Conservation (phyloP, 495 filamentous ascomycete species). For the Neurospora sp. region DNA sequence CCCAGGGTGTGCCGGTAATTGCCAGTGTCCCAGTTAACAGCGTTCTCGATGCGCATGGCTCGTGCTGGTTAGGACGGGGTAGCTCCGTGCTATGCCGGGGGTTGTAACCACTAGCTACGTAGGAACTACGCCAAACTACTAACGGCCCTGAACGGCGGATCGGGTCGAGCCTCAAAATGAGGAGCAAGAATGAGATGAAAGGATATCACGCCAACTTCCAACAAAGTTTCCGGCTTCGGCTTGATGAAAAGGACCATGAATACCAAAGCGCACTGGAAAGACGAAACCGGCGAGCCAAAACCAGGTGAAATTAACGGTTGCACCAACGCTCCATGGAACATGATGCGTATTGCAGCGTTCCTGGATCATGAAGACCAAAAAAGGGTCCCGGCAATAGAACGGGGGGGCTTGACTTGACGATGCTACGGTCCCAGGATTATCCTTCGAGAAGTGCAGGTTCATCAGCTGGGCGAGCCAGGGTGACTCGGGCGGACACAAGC, state of each 20-base stretch:
- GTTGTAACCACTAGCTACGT: neutral
- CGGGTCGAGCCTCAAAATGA: neutral
- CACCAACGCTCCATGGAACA: neutral
- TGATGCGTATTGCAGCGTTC: neutral
- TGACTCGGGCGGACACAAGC: neutral
- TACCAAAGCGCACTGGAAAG: neutral
- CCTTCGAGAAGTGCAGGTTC: neutral
- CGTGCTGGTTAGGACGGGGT: neutral
- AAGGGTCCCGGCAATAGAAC: neutral
- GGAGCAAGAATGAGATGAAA: neutral
- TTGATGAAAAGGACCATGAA: neutral
- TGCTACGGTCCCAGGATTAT: neutral
- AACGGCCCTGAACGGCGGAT: neutral
- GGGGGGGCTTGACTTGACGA: neutral
- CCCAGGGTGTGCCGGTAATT: neutral
- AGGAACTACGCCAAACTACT: neutral
- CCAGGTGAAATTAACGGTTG: neutral
- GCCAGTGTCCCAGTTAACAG: neutral
- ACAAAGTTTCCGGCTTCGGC: neutral
- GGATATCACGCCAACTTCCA: neutral
- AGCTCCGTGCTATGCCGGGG: neutral
- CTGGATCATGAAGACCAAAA: neutral
- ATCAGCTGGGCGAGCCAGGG: neutral
- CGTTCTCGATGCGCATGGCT: neutral
- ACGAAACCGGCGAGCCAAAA: neutral